Base-by-base conservation (phyloP, 257 asterid species). In the Leonotis leonurus region DNA sequence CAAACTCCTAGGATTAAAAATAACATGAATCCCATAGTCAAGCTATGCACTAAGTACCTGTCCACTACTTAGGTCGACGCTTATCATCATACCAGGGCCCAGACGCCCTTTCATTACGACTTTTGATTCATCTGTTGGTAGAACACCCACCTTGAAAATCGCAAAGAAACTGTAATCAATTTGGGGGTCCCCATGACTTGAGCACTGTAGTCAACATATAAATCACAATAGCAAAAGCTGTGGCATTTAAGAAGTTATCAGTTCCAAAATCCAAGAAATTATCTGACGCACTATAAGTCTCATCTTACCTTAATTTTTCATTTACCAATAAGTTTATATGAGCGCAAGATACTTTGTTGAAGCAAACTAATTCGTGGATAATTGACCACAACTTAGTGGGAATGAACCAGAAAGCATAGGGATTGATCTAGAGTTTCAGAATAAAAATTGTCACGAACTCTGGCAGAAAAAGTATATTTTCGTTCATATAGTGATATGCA, bases 51-150 rank as follows among this genome's bases (percentile, higher is more conserved):
- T 32, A 81, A 82, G 68, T 70, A 93, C 99, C 99, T 93, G 96
- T 41, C 99, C 99, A 66, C 79, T 86, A 17, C 20, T 27, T 61
- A 93, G 83, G 77, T 93, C 99, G 56, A 87, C 99, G 44, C 95
- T 57, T 65, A 93, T 93, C 99, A 93, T 93, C 99, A 93, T 93
- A 74, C 99, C 99, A 56, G 99, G 99, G 71, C 99, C 99, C 73
- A 93, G 73, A 59, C 99, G 97, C 46, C 99, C 99, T 83, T 93
- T 93, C 97, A 82, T 87, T 62, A 83, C 69, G 58, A 93, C 85
- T 79, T 93, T 89, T 18, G 99, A 89, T 46, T 93, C 97, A 74
- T 89, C 97, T 60, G 70, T 80, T 57, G 99, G 99, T 69, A 93
- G 62, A 60, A 93, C 97, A 48, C 99, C 99, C 73, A 93, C 99